A percentile compares a stretch with the other conserved stretches of the same genome.
phyloP scores from a whole-genome alignment of 2,329 filamentous ascomycete species.

The Cadophora luteo-olivacea region DNA sequence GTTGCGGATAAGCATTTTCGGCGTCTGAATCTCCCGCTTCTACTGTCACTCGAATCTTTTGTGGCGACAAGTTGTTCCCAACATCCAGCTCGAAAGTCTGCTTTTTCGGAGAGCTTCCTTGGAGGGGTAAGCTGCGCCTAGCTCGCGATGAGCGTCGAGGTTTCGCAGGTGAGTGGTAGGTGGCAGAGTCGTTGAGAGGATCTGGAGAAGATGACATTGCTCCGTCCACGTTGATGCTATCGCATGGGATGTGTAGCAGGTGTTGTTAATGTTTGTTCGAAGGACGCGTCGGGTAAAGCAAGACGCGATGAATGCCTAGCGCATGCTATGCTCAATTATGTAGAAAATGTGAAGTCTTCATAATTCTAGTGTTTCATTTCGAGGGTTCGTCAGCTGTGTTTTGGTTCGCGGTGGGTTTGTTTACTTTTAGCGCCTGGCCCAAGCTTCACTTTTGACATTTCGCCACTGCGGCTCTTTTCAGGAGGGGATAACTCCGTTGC shows the following conservation, averaged over 20 bases:
- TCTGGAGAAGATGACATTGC: slow-evolving; percentile 44
- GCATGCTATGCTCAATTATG: slow-evolving; percentile 22
- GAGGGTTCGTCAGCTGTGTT: slow-evolving; percentile 7
- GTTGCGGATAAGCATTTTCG: slow-evolving; percentile 35
- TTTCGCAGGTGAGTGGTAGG: slow-evolving; percentile 40
- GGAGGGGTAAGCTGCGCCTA: slow-evolving; percentile 37
- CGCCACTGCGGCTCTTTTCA: slow-evolving; percentile 2
- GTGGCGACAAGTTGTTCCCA: slow-evolving; percentile 44
- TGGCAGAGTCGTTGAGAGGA: slow-evolving; percentile 43
- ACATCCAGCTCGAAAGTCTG: slow-evolving; percentile 46
- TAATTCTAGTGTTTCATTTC: slow-evolving; percentile 22
- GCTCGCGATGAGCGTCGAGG: slow-evolving; percentile 35
- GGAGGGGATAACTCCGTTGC: too few species aligned
- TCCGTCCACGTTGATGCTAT: slow-evolving; percentile 35
- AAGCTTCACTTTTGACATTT: slow-evolving; percentile 8
- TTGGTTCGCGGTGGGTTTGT: slow-evolving; percentile 16
- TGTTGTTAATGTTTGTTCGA: slow-evolving; percentile 11
- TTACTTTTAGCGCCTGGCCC: slow-evolving; percentile 21
- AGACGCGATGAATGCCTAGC: slow-evolving; percentile 17
- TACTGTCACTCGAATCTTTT: slow-evolving; percentile 46
- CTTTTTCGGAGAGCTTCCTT: slow-evolving; percentile 44
- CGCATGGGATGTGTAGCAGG: slow-evolving; percentile 18
- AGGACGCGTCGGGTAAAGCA: slow-evolving; percentile 14
- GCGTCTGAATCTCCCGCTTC: slow-evolving; percentile 43
- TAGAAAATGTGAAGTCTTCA: slow-evolving; percentile 25